Evolutionary conservation across 2,329 filamentous ascomycete species (phyloP), one percentile per base, ranked within the genome.

Genomic region (Neonectria ditissima): DNA sequence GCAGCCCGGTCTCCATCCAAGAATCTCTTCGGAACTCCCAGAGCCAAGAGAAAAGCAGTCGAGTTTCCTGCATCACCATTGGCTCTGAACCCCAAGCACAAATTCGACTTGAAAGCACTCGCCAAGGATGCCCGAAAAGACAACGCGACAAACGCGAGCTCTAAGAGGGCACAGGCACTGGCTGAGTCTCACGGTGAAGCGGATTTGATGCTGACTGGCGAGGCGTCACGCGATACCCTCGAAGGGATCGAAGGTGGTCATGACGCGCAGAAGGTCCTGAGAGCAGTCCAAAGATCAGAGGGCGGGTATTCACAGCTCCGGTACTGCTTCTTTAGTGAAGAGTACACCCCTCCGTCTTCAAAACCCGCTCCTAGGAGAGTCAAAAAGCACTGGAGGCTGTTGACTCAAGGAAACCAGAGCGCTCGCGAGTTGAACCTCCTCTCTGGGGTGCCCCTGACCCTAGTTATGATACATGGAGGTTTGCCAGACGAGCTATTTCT

Each of bases 401-500:
- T 89, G 5, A 75, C 76, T 61, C 82, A 87, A 32, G 79, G 84
- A 0, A 78, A 71, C 56, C 56, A 62, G 14, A 63, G 78, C 7
- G 80, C 81, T 41, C 84, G 90, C 53, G 81, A 87, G 58, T 85
- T 89, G 67, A 81, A 86, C 39, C 85, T 93, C 56, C 77, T 87
- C 24, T 89, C 87, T 20, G 91, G 91, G 2, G 79, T 91, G 59
- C 82, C 89, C 1, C 83, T 86, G 59, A 83, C 86, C 47, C 79
- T 90, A 14, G 53, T 79, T 4, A 56, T 50, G 5, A 74, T 74
- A 48, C 68, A 61, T 1, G 69, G 70, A 13, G 67, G 65, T 9
- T 74, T 93, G 13, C 87, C 91, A 0, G 87, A 92, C 63, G 84
- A 90, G 58, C 73, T 93, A 1, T 83, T 92, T 53, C 71, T 84